These are phyloP conservation scores for Podila verticillata DNA, from an alignment of 192 early-diverging fungal genomes.

Conservation along the genomic window DNA sequence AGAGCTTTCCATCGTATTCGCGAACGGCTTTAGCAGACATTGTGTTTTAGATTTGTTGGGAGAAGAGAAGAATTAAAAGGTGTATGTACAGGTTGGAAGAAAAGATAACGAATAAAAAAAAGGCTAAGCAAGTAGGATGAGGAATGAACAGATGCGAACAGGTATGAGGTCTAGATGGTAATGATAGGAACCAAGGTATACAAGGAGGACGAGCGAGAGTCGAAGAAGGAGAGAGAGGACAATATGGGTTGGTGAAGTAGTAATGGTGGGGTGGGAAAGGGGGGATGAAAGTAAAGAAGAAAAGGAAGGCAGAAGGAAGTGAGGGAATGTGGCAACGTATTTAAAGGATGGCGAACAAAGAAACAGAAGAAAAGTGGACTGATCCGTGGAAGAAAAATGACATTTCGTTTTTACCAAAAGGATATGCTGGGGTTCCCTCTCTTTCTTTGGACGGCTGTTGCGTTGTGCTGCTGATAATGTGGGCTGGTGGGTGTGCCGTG, in stretches of 20 bases:
- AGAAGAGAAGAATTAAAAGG: background rate
- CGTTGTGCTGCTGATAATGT: no score
- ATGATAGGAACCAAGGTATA: background rate
- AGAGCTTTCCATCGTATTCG: conserved; percentile 98
- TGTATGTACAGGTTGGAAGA: no score
- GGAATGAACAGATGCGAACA: background rate
- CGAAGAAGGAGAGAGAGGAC: background rate
- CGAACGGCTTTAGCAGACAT: conserved; percentile 94
- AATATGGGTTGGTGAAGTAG: background rate
- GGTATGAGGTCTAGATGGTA: conserved; percentile 8
- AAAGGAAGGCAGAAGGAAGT: background rate
- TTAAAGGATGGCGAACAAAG: conserved; percentile 6
- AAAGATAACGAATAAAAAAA: background rate
- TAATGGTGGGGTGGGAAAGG: background rate
- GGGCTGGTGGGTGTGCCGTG: no score
- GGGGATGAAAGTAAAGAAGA: background rate
- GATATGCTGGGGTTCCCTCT: no score
- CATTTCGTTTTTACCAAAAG: no score
- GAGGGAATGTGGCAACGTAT: conserved; percentile 1
- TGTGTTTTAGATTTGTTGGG: background rate
- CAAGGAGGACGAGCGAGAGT: background rate
- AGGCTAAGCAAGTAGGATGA: background rate
- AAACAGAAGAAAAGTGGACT: conserved; percentile 2
- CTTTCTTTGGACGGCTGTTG: no score
- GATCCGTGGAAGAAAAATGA: background rate